Evolutionary conservation across 148 eudicot genomes (phyloP), one percentile per base, ranked within the genome.

Genomic region (Vaccinium darrowii): DNA sequence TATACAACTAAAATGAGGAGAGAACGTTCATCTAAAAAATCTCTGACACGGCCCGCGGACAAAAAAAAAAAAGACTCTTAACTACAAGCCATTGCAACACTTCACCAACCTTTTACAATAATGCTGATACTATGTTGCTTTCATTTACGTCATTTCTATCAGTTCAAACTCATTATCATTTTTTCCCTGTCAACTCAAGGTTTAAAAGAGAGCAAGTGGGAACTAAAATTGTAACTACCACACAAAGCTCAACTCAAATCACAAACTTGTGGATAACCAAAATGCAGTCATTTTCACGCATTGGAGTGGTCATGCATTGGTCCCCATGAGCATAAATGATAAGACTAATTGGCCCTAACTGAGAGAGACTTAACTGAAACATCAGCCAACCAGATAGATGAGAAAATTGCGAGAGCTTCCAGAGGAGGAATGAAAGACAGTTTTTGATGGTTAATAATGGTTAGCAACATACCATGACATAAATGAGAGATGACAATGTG

Each of bases 401-500:
- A 23, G 72, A 23, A 65, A 65, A 65, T 65, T 65, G 36, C 14
- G 23, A 10, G 27, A 23, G 72, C 12, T 65, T 65, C 33, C 9
- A 25, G 72, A 23, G 33, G 72, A 65, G 72, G 25, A 23, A 9
- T 3, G 1, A 65, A 25, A 65, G 72, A 25, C 23, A 3, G 33
- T 65, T 43, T 18, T 43, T 43, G 5, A 21, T 19, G n/a, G 53
- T 25, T 73, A 30, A 25, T 65, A 85, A 69, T 12, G 16, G 49
- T 43, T 21, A 50, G 43, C 76, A 4, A 53, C 82, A 84, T 95
- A 95, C 98, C 91, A 90, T 52, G 85, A 94, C 94, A 80, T 95
- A 95, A 33, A 94, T 85, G 81, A 95, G 88, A 19, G 98, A 94
- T 52, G 96, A 92, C 69, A 94, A 63, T 21, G 98, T 92, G 90